phyloP scores from a whole-genome alignment of 768 basidiomycete species.

The Tylopilus vinaceipallidus region DNA sequence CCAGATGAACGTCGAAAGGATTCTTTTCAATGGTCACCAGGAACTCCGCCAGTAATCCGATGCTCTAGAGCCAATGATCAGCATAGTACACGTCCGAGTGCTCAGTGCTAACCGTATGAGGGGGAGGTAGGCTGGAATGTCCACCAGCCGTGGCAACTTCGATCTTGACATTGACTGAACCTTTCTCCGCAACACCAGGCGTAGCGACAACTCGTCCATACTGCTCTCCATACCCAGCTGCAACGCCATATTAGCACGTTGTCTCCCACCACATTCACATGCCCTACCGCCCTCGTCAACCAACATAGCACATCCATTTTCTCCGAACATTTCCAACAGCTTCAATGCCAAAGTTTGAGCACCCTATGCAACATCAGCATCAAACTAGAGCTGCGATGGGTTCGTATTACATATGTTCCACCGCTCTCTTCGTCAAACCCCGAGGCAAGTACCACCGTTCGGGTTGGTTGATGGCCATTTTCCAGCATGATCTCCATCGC shows the following conservation, averaged over 20 bases:
- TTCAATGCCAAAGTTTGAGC: conserved; percentile 46
- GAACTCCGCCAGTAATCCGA: conserved; percentile 75
- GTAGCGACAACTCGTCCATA: conserved; percentile 57
- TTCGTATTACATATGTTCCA: conserved; percentile 41
- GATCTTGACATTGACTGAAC: conserved; percentile 60
- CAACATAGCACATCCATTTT: conserved; percentile 69
- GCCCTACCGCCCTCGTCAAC: conserved; percentile 83
- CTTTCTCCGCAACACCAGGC: conserved; percentile 74
- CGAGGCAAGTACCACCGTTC: conserved; percentile 60
- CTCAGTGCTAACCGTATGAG: conserved; percentile 60
- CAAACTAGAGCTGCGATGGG: neutral
- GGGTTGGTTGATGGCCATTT: conserved; percentile 61
- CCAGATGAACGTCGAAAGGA: conserved; percentile 54
- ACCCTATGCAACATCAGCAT: conserved; percentile 40
- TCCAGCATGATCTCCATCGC: conserved; percentile 64
- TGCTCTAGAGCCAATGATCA: conserved; percentile 48
- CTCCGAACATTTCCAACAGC: conserved; percentile 63
- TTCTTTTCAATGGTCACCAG: conserved; percentile 68
- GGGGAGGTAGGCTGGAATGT: conserved; percentile 82
- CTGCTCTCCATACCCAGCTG: conserved; percentile 49
- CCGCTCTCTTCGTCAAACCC: conserved; percentile 79
- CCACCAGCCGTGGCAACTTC: conserved; percentile 72
- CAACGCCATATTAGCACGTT: neutral
- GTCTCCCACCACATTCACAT: neutral
- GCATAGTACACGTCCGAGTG: neutral